Base-by-base conservation (phyloP, 225 moss, liverwort and hornwort species). In the Bryoerythrophyllum caledonicum region DNA sequence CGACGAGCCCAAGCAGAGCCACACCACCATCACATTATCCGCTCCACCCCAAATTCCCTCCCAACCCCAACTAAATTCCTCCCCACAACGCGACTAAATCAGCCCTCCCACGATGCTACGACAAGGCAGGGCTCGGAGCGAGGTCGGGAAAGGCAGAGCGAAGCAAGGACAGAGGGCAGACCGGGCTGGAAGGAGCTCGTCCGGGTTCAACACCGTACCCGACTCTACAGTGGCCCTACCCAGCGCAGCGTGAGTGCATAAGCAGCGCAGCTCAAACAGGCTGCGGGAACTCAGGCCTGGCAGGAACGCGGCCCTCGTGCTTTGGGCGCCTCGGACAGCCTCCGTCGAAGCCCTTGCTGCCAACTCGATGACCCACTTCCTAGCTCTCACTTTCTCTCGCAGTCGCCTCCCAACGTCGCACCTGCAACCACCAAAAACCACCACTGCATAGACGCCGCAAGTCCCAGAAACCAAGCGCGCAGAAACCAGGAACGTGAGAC, bases 191-290 rank as follows among this genome's bases (percentile, higher is more conserved):
- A 5, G 32, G 32, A 32, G 32, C 32, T 32, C 32, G 44, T 14
- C 44, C 15, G 44, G 44, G 44, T 15, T 44, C 15, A 4, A 14
- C 0, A 14, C 44, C 0, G 44, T 4, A 4, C 44, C 44, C 14
- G n/a, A n/a, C n/a, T n/a, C 1, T 44, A 2, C 75, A 11, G 24
- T 59, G 16, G 43, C 21, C 66, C 26, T 20, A 13, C 41, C 7
- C 52, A 21, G 53, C 44, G 19, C 60, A 32, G 54, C 11, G 54
- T 27, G 67, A 37, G 25, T 56, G 62, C 27, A 1, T 30, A n/a
- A n/a, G n/a, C 49, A 16, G 12, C 56, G 44, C 41, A 17, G 72
- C 83, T 79, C 79, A 72, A 83, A 75, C 53, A 44, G 54, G 70
- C 35, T 61, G 60, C 61, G 78, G 43, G 44, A 44, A 4, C 44